These are phyloP conservation scores for Zymoseptoria pseudotritici DNA, from an alignment of 2,329 filamentous ascomycete species.

Conservation along the genomic window DNA sequence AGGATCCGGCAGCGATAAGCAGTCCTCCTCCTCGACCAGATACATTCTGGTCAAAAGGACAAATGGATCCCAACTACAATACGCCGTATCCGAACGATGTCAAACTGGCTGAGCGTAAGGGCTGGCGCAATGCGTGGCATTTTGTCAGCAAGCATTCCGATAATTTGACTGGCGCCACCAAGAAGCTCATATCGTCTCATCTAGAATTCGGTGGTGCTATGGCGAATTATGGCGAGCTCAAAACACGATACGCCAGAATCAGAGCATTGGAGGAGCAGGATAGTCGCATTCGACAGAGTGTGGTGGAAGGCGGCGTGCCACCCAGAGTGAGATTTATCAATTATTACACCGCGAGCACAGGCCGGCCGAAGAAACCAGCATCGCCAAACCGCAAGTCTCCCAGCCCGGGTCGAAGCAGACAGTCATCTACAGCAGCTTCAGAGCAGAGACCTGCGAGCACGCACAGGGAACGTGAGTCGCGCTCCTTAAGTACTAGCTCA, in stretches of 20 bases:
- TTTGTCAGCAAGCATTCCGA: constrained; percentile 79
- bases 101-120: constrained; percentile 59
- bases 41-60: constrained; percentile 20
- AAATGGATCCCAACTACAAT: constrained; percentile 60
- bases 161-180: constrained; percentile 61
- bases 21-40: constrained; percentile 12
- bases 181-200: constrained; percentile 68
- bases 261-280: constrained; percentile 65
- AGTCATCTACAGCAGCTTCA: constrained; percentile 3
- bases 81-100: constrained; percentile 70
- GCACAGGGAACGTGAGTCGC: neutral
- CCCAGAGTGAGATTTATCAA: constrained; percentile 71
- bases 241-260: constrained; percentile 60
- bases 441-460: neutral
- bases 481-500: neutral
- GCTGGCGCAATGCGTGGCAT: constrained; percentile 59
- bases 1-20: neutral
- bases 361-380: constrained; percentile 50
- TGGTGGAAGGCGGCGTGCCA: constrained; percentile 24
- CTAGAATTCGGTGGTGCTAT: constrained; percentile 76
- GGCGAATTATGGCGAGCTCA: constrained; percentile 65
- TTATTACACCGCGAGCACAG: constrained; percentile 83
- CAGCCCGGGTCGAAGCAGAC: constrained; percentile 5
- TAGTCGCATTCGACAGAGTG: constrained; percentile 37
- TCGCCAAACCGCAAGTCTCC: constrained; percentile 35